Evolutionary conservation across 148 eudicot genomes (phyloP).

Genomic region (Selenicereus undatus): DNA sequence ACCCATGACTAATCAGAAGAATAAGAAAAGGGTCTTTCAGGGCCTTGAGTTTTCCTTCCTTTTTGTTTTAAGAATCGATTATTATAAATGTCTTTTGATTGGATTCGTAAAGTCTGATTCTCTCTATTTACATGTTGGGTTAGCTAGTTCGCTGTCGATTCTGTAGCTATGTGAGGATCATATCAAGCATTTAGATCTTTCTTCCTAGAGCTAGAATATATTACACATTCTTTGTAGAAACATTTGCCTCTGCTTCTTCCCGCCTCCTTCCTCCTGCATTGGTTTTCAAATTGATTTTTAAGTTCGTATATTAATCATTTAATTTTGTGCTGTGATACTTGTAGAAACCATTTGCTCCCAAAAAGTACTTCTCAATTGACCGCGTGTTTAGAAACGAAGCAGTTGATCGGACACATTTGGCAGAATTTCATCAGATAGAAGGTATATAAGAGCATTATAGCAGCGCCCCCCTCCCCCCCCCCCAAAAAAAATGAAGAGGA

Average conservation of each 20-base stretch:
- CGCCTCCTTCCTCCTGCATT: too few relatives aligned
- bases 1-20: too few relatives aligned
- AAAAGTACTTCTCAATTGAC: constrained; percentile 81
- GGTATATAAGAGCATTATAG: constrained; percentile 32
- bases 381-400: constrained; percentile 99
- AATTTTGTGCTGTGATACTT: constrained; percentile 12
- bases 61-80: neutral
- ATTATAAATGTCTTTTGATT: neutral
- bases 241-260: neutral
- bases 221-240: neutral
- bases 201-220: neutral
- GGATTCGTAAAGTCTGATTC: neutral
- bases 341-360: constrained; percentile 75
- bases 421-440: constrained; percentile 97
- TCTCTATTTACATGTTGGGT: neutral
- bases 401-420: constrained; percentile 93
- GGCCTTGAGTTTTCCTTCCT: neutral
- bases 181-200: neutral
- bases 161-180: too few relatives aligned
- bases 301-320: neutral
- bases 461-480: neutral
- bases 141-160: neutral
- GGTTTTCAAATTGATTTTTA: neutral
- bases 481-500: neutral
- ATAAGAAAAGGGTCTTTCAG: neutral